phyloP scores from a whole-genome alignment of 2,329 filamentous ascomycete species.

The Apiospora malaysiana region DNA sequence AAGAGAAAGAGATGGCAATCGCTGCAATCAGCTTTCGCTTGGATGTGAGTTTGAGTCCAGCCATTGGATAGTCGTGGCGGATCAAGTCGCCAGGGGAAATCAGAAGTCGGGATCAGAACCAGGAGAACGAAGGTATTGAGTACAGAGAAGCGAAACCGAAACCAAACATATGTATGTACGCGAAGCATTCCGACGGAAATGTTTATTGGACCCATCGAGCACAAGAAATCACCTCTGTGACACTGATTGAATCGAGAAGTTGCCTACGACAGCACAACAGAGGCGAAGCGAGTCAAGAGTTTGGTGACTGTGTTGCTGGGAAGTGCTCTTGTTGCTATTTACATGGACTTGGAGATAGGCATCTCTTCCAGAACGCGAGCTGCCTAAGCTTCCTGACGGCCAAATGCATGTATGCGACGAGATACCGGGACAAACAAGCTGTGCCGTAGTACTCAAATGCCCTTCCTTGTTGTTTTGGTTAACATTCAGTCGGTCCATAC shows the following conservation, averaged over 20 bases:
- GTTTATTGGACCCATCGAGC: neutral
- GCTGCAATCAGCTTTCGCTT: conserved; percentile 54
- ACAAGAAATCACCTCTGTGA: neutral
- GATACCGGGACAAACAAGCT: neutral
- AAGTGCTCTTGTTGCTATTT: neutral
- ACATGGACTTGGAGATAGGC: neutral
- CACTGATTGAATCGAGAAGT: neutral
- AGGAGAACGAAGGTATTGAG: neutral
- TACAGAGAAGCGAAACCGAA: neutral
- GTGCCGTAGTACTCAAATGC: neutral
- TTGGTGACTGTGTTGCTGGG: neutral
- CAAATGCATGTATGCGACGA: neutral
- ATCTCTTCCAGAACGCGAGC: neutral
- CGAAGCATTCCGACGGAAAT: neutral
- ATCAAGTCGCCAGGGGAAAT: neutral
- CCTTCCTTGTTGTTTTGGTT: neutral
- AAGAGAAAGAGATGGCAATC: conserved; percentile 55
- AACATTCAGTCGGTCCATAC: neutral
- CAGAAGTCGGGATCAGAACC: neutral
- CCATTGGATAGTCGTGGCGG: conserved; percentile 38
- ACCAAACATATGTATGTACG: neutral
- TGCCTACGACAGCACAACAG: neutral
- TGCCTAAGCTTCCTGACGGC: neutral
- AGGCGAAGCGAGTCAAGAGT: neutral
- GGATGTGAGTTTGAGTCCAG: conserved; percentile 39